Conservation (phyloP, 192 early-diverging fungal genomes). For the Linnemannia schmuckeri region DNA sequence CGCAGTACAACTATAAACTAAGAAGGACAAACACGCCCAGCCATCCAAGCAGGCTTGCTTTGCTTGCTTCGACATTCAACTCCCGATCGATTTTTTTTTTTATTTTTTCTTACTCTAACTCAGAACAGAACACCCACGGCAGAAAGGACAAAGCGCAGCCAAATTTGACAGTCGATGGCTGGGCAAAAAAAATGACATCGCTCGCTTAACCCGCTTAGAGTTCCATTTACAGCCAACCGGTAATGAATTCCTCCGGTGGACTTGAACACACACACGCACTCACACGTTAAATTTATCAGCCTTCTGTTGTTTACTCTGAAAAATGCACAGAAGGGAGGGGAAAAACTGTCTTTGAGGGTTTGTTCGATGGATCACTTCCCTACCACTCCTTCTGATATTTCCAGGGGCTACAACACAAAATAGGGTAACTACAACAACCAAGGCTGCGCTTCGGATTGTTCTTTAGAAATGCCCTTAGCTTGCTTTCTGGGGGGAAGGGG, state of each 20-base stretch:
- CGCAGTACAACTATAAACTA: not conserved
- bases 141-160: not conserved
- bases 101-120: not conserved
- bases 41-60: not conserved
- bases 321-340: no score
- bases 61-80: not conserved
- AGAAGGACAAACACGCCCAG: not conserved
- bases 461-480: not conserved
- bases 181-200: not conserved
- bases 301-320: no score
- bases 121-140: not conserved
- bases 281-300: no score
- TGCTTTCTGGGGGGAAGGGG: not conserved
- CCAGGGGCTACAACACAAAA: not conserved
- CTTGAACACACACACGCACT: not conserved
- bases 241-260: not conserved
- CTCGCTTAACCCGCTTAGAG: slow-evolving; percentile 4
- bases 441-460: not conserved
- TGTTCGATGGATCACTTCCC: not conserved
- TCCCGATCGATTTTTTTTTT: not conserved
- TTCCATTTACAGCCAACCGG: not conserved
- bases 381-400: not conserved
- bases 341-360: no score
- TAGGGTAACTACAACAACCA: not conserved
- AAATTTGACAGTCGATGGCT: not conserved